phyloP scores from a whole-genome alignment of 2,329 filamentous ascomycete genomes.

The Monosporascus sp. region DNA sequence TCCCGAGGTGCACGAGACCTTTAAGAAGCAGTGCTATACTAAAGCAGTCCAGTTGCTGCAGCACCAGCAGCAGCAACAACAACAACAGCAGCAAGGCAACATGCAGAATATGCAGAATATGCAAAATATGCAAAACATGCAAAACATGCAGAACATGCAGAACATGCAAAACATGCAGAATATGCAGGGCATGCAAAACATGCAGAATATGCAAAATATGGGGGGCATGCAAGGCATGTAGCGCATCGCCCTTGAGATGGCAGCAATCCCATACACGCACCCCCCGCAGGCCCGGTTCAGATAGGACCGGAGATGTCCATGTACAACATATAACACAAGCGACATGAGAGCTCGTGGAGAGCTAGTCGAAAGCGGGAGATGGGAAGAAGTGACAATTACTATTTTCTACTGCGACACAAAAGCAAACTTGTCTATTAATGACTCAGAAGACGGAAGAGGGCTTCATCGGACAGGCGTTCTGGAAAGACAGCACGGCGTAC shows the following conservation, averaged over 20 bases:
- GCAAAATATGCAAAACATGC: slow-evolving; percentile 17
- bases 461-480: neutral
- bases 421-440: too few species aligned
- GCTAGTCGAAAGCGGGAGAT: too few species aligned
- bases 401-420: too few species aligned
- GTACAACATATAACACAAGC: too few species aligned
- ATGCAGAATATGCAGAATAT: slow-evolving; percentile 48
- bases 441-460: neutral
- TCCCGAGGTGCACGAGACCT: slow-evolving; percentile 35
- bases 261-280: too few species aligned
- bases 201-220: slow-evolving; percentile 30
- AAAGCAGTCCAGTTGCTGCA: slow-evolving; percentile 13
- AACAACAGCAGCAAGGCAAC: slow-evolving; percentile 34
- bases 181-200: slow-evolving; percentile 29
- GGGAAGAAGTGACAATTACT: too few species aligned
- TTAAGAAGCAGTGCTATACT: slow-evolving; percentile 35
- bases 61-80: slow-evolving; percentile 35
- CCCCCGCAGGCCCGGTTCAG: too few species aligned
- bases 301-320: too few species aligned
- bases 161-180: slow-evolving; percentile 43
- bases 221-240: slow-evolving; percentile 42
- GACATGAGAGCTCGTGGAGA: too few species aligned
- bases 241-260: slow-evolving; percentile 1
- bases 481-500: neutral
- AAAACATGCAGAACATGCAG: slow-evolving; percentile 33